Conservation (phyloP, 2,329 filamentous ascomycete genomes). For the Xylariaceae sp. region DNA sequence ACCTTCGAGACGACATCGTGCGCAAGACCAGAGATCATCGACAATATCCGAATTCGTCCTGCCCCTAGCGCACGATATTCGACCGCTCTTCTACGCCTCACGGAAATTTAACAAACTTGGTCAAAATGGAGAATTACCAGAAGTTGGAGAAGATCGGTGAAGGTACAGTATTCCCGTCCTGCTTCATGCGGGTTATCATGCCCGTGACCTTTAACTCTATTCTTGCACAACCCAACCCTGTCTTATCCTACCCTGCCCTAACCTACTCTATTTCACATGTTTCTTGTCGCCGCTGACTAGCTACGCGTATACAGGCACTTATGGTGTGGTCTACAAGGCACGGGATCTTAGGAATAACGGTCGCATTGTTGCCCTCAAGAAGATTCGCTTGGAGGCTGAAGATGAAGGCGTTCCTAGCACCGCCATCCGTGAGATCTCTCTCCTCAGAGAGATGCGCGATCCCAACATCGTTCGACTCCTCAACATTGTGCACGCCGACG, state of each 20-base stretch:
- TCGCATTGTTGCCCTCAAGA: constrained; percentile 88
- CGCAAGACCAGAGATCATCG: background rate
- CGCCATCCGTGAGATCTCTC: constrained; percentile 88
- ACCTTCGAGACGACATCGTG: background rate
- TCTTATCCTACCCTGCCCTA: background rate
- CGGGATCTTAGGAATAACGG: constrained; percentile 76
- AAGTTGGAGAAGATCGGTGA: constrained; percentile 96
- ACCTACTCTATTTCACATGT: background rate
- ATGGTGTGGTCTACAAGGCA: constrained; percentile 93
- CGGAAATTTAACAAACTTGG: background rate
- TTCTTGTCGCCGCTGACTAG: constrained; percentile 5
- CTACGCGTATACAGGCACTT: constrained; percentile 61
- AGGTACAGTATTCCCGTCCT: constrained; percentile 50
- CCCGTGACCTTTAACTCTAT: background rate
- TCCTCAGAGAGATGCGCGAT: constrained; percentile 92
- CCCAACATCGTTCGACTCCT: constrained; percentile 82
- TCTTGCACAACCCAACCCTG: background rate
- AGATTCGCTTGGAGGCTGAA: constrained; percentile 91
- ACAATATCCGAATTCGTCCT: background rate
- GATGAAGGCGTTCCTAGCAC: constrained; percentile 91
- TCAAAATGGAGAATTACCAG: constrained; percentile 86
- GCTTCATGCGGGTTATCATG: background rate
- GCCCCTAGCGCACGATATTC: background rate
- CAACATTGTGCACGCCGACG: constrained; percentile 92
- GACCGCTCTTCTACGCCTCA: constrained; percentile 11